Conservation (phyloP, 257 asterid species). For the Scutellaria galericulata region DNA sequence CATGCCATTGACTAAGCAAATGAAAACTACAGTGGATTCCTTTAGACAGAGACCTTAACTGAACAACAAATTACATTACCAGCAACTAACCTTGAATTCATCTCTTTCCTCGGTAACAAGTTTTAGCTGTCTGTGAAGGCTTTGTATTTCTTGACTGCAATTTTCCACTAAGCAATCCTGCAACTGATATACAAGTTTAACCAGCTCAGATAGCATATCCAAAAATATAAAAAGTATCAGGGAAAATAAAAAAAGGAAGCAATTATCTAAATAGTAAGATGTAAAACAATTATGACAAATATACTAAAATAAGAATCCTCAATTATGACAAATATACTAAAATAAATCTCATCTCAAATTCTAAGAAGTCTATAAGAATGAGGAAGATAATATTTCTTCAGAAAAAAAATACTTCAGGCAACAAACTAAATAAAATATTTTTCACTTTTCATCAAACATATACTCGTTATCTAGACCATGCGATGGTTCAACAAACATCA, state of each 20-base stretch:
- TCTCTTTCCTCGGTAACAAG: constrained; percentile 75
- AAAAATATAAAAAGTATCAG: not conserved
- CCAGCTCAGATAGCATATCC: constrained; percentile 15
- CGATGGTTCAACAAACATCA: not conserved
- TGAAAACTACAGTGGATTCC: constrained; percentile 9
- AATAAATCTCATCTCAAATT: constrained; percentile 18
- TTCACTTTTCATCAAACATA: too few species aligned
- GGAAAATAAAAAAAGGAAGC: constrained; percentile 12
- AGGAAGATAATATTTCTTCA: too few species aligned
- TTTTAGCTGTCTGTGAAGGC: constrained; percentile 66
- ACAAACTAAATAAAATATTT: too few species aligned
- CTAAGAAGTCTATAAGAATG: too few species aligned
- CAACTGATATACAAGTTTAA: constrained; percentile 18
- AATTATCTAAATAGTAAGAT: not conserved
- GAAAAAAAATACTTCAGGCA: too few species aligned
- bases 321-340: not conserved
- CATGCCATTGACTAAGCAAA: constrained; percentile 2
- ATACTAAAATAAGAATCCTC: too few species aligned
- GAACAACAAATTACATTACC: constrained; percentile 13
- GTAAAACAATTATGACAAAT: not conserved
- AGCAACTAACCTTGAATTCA: constrained; percentile 67
- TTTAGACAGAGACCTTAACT: constrained; percentile 19
- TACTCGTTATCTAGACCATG: not conserved
- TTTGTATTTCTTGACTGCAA: constrained; percentile 63
- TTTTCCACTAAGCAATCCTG: constrained; percentile 68